phyloP scores from a whole-genome alignment of 305 asterid species.

The Fraxinus sp. region DNA sequence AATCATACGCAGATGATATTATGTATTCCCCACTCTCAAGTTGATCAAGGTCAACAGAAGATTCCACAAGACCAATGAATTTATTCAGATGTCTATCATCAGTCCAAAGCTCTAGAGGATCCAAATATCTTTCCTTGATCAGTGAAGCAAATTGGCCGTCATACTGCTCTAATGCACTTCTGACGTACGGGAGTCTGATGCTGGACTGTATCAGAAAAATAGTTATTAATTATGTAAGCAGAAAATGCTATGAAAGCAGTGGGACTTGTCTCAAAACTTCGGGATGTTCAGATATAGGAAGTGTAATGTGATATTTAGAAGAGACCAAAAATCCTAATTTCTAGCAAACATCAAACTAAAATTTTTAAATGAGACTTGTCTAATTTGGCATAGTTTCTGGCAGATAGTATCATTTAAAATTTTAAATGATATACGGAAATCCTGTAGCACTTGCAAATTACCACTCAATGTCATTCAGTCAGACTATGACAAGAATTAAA shows the following conservation, averaged over 20 bases:
- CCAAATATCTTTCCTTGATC: slow-evolving; percentile 72
- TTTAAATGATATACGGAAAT: background rate
- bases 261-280: slow-evolving; percentile 5
- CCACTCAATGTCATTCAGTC: background rate
- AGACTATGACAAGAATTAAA: background rate
- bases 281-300: background rate
- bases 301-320: slow-evolving; percentile 8
- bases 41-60: slow-evolving; percentile 95
- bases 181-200: slow-evolving; percentile 83
- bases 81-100: slow-evolving; percentile 83
- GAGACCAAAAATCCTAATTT: slow-evolving; percentile 12
- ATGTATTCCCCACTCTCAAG: slow-evolving; percentile 97
- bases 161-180: slow-evolving; percentile 68
- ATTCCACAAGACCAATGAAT: slow-evolving; percentile 93
- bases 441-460: background rate
- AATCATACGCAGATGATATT: slow-evolving; percentile 85
- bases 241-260: slow-evolving; percentile 7
- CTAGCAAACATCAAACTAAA: background rate
- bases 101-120: slow-evolving; percentile 64
- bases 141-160: slow-evolving; percentile 67
- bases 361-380: background rate
- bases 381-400: background rate
- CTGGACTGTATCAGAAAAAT: slow-evolving; percentile 62
- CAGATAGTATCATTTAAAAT: background rate
- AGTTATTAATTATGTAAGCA: slow-evolving; percentile 7